Base-by-base conservation (phyloP, 2,329 filamentous ascomycete species). In the Alternaria arborescens region DNA sequence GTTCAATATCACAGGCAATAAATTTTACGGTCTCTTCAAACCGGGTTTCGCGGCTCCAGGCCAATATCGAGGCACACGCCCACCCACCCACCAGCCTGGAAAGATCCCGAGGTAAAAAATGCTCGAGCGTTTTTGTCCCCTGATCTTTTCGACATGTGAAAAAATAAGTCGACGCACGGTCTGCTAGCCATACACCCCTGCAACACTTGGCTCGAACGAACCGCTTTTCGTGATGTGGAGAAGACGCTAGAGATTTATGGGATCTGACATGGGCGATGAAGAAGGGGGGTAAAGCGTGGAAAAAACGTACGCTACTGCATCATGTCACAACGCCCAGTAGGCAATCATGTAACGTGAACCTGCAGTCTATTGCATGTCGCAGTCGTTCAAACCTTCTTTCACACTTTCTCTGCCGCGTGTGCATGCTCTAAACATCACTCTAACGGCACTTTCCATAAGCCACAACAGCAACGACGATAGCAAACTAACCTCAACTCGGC, bases 101-200 rank as follows among this genome's bases (percentile, higher is more conserved):
- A 64, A 62, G 47, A 58, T 62, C 64, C 64, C 61, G 61, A 64
- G 64, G 61, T 52, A 55, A 59, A 66, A 28, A 24, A 14, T 40
- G 47, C n/a, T 36, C 44, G 54, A 60, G 44, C 57, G 38, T 38
- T 40, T 22, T 20, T 44, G 30, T 50, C 46, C 46, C 36, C 40
- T 44, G 30, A 24, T 8, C 16, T 50, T 32, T 46, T 40, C 38
- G 22, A 52, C 57, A 60, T 60, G 57, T 60, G 57, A 60, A 50
- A 50, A 50, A 50, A n/a, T 36, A 18, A n/a, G 46, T 22, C 14
- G 16, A 47, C 42, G 52, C 57, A 55, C 57, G 40, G 52, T 10
- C 46, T 20, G 26, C 40, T 11, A 40, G 57, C 30, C 26, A 47
- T n/a, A 26, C n/a, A 28, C 24, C 50, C 55, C 50, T 54, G 36